These are phyloP conservation scores for Fusarium pseudonygamai DNA, from an alignment of 2,329 filamentous ascomycete species.

Conservation along the genomic window DNA sequence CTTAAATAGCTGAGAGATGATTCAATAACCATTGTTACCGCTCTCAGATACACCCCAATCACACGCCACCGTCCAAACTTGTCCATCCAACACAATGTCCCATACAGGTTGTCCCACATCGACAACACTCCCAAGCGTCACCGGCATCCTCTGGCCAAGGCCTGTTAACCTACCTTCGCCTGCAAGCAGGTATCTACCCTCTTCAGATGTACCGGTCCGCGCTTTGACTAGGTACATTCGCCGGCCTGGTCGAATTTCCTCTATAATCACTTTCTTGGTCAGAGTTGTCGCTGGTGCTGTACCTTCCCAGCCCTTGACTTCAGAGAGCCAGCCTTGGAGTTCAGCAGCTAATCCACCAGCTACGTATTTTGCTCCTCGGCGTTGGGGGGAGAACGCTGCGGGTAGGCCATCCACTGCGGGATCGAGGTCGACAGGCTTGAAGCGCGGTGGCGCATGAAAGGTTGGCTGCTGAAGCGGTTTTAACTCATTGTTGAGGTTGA, in stretches of 20 bases:
- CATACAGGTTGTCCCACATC: constrained; percentile 50
- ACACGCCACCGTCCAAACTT: constrained; percentile 51
- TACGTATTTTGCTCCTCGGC: constrained; percentile 49
- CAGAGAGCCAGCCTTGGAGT: constrained; percentile 54
- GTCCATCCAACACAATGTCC: constrained; percentile 49
- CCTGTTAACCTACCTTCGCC: constrained; percentile 52
- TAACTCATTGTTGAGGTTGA: constrained; percentile 26
- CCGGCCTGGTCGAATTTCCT: constrained; percentile 45
- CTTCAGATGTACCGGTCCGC: neutral
- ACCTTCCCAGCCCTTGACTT: constrained; percentile 50
- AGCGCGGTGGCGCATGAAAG: constrained; percentile 52
- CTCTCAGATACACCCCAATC: constrained; percentile 47
- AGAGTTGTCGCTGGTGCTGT: constrained; percentile 16
- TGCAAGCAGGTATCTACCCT: constrained; percentile 47
- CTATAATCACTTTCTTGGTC: constrained; percentile 42
- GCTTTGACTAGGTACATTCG: constrained; percentile 50
- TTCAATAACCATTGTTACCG: neutral
- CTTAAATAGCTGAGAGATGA: neutral
- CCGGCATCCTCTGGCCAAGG: constrained; percentile 43
- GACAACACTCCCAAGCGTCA: constrained; percentile 46
- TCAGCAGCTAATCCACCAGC: constrained; percentile 51
- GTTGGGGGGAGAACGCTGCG: constrained; percentile 50
- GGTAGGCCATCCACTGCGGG: constrained; percentile 36
- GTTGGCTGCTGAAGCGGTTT: constrained; percentile 47
- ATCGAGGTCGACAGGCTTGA: constrained; percentile 47